Evolutionary conservation across 192 early-diverging fungal genomes (phyloP).

Genomic region (Endogone sp.): DNA sequence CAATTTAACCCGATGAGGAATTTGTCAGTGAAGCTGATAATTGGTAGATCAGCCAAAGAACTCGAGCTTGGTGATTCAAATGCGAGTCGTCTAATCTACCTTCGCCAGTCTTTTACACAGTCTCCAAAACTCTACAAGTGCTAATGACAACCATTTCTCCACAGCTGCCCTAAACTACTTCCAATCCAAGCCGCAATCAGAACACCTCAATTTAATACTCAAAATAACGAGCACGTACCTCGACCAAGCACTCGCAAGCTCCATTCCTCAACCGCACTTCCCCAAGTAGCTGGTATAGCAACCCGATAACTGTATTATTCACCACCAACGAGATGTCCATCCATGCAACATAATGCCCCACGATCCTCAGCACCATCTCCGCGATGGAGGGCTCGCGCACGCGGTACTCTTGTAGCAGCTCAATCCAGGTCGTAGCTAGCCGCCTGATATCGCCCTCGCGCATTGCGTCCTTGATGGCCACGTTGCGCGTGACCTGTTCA

Average conservation of each 20-base stretch:
- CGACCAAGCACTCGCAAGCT: constrained; percentile 79
- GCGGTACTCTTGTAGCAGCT: constrained; percentile 61
- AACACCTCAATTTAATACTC: no score
- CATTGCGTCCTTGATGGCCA: constrained; percentile 88
- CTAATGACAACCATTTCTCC: no score
- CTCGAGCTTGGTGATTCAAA: no score
- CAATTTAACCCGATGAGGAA: not conserved
- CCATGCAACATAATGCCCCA: constrained; percentile 93
- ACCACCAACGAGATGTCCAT: constrained; percentile 91
- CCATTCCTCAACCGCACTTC: constrained; percentile 57
- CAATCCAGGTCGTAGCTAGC: constrained; percentile 74
- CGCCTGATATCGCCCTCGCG: constrained; percentile 69
- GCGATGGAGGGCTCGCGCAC: constrained; percentile 59
- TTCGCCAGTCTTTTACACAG: not conserved
- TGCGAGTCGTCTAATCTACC: not conserved
- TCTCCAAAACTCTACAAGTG: not conserved
- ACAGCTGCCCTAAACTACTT: no score
- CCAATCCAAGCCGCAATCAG: no score
- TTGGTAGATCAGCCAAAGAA: not conserved
- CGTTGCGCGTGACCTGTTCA: constrained; percentile 70
- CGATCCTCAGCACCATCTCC: constrained; percentile 59
- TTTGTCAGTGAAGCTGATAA: not conserved
- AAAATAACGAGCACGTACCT: constrained; percentile 29
- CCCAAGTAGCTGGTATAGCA: constrained; percentile 71
- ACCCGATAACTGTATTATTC: constrained; percentile 71